Conservation (phyloP, 169 alveolate species). For the Plasmodium gonderi region DNA sequence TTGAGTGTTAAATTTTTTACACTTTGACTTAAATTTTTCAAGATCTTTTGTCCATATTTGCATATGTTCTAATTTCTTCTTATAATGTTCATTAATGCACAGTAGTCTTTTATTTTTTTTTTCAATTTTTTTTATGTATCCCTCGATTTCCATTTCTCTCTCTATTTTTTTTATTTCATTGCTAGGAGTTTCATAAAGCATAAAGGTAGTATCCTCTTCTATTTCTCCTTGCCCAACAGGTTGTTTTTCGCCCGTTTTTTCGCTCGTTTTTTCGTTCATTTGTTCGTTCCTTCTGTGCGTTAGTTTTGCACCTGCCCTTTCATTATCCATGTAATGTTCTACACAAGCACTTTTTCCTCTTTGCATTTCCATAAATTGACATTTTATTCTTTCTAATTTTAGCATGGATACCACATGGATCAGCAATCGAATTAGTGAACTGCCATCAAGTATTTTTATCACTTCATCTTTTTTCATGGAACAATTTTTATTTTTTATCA, state of each 20-base stretch:
- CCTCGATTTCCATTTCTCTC: conserved; percentile 9
- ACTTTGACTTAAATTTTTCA: not conserved
- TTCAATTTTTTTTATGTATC: conserved; percentile 22
- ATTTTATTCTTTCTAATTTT: conserved; percentile 1
- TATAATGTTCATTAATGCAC: conserved; percentile 27
- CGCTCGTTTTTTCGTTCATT: not conserved
- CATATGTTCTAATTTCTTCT: conserved; percentile 52
- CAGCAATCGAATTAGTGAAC: not conserved
- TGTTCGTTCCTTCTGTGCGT: not conserved
- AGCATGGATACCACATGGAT: not conserved
- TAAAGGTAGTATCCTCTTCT: not conserved
- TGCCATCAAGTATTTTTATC: not conserved
- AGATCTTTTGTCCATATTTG: conserved; percentile 22
- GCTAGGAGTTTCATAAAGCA: conserved; percentile 15
- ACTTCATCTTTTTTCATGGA: not conserved
- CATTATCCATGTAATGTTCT: not conserved
- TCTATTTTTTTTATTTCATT: conserved; percentile 62
- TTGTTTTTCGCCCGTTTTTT: not conserved
- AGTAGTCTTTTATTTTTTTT: conserved; percentile 8
- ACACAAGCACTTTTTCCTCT: not conserved
- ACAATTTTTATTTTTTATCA: conserved; percentile 1
- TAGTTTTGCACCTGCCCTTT: not conserved
- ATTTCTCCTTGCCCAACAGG: not conserved
- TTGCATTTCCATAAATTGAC: not conserved
- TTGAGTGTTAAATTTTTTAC: not conserved